Base-by-base conservation (phyloP, 2,329 filamentous ascomycete genomes). In the Trichoderma breve region DNA sequence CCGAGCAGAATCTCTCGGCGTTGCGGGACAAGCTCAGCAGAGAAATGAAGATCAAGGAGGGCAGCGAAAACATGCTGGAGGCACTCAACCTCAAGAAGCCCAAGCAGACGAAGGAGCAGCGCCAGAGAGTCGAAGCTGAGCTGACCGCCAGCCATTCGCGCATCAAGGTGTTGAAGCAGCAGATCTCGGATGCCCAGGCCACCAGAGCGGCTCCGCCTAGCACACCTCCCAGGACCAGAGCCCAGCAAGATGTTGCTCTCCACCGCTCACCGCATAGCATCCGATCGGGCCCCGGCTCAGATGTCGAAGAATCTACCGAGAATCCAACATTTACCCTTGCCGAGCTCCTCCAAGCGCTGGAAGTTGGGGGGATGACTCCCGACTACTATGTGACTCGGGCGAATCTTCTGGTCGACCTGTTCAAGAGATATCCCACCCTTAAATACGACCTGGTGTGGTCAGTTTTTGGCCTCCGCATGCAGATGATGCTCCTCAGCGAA, bases 391-490 rank as follows among this genome's bases (percentile, higher is more conserved):
- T 99, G 67, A 93, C 93, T 73, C 90, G 94, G 73, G 94, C 94
- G 30, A 99, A 99, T 79, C 93, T 90, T 74, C 86, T 99, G 9
- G 96, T 98, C n/a, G 93, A 97, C 74, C 86, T 99, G n/a, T 97
- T 99, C 83, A 97, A 95, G 80, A 89, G 94, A 68, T 90, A 98
- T 81, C 93, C 94, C 1, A 95, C 93, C 1, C 86, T 99, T 71
- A 99, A 99, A 79, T 98, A 98, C 80, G 97, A 99, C 81, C 84
- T 99, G 63, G 95, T 94, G 1, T 99, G 96, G 96, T 93, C 94
- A 4, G 91, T 97, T 1, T 99, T 99, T 81, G 96, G 97, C 2
- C 83, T 97, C 63, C 89, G 96, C 57, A 95, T 98, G 85, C 96
- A 99, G 82, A 91, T 93, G 76, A 97, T 99, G 93, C 90, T 99